Evolutionary conservation across 1,284 basidiomycete species (phyloP), one percentile per base, ranked within the genome.

Genomic region (Ganoderma lingzhi): DNA sequence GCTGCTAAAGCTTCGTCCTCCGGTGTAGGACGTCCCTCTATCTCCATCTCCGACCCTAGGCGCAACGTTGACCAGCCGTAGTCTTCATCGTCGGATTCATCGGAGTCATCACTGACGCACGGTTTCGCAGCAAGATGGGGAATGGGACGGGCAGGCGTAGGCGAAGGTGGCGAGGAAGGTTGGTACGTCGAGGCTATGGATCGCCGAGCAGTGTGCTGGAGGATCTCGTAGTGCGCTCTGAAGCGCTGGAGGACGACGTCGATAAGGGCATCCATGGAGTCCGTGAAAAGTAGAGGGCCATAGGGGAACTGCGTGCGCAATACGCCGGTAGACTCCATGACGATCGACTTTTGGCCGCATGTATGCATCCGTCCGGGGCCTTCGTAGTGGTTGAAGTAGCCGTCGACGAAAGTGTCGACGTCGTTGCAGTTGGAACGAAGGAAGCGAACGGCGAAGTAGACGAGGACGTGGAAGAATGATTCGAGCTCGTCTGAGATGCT

Each of bases 401-500:
- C 30, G 19, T 63, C 8, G n/a, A 72, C 51, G 32, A 64, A 68
- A 0, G 35, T 39, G 10, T 8, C 15, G 9, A 60, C 30, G 37
- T 42, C n/a, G 2, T 15, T 6, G 65, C 41, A 56, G 44, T 62
- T 71, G 51, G 65, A 64, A 5, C 15, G 17, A 12, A 73, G 60
- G 15, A 44, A 58, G 19, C 64, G 64, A 2, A 71, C 10, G 17
- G 60, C 62, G 48, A 28, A 23, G 45, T 66, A 71, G 30, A 73
- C 19, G n/a, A 73, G 48, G 15, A 70, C 64, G 51, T 66, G 64
- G 45, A 71, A 42, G 63, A 73, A 69, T 2, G 66, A 65, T 39
- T 73, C 72, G 0, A 73, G 64, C 42, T 73, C 72, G 44, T 73
- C 72, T 6, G 66, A 39, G 10, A 64, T 39, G 0, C 17, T 12